phyloP scores from a whole-genome alignment of 495 filamentous ascomycete species.

The Penicillium macrosclerotiorum region DNA sequence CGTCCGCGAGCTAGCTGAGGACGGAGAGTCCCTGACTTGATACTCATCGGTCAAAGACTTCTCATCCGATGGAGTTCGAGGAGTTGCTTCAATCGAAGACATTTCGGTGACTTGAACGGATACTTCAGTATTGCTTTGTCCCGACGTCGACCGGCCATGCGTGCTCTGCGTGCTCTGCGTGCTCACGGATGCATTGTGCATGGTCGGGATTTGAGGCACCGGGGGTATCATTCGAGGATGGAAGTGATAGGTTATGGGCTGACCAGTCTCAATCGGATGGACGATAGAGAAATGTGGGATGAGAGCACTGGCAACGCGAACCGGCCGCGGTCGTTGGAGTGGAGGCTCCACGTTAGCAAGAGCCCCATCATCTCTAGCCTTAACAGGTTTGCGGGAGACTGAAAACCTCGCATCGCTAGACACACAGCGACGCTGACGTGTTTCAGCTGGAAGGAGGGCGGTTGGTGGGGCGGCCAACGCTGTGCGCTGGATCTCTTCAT shows the following conservation, averaged over 20 bases:
- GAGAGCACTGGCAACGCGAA: constrained; percentile 25
- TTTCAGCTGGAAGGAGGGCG: constrained; percentile 23
- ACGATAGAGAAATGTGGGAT: constrained; percentile 44
- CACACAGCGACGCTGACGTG: constrained; percentile 23
- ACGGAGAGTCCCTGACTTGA: constrained; percentile 8
- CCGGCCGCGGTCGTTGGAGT: constrained; percentile 19
- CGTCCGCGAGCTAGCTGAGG: constrained; percentile 20
- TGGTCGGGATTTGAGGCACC: too few relatives aligned
- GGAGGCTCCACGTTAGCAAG: constrained; percentile 26
- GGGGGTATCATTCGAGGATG: too few relatives aligned
- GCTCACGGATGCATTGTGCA: too few relatives aligned
- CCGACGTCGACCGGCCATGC: constrained; percentile 14
- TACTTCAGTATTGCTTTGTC: constrained; percentile 11
- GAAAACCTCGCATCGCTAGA: constrained; percentile 23
- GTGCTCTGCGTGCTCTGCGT: too few relatives aligned
- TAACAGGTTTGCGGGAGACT: constrained; percentile 42
- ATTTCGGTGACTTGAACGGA: neutral
- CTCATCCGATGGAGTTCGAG: constrained; percentile 7
- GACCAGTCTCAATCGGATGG: constrained; percentile 13
- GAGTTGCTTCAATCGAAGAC: neutral
- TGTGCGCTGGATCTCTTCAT: constrained; percentile 17
- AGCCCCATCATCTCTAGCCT: constrained; percentile 35
- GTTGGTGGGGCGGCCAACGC: constrained; percentile 28
- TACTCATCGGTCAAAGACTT: neutral
- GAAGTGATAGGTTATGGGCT: too few relatives aligned